Percentiles rank a stretch among this genome's conserved stretches.
Evolutionary conservation across 2,329 filamentous ascomycete genomes (phyloP).

Genomic region (Ophiocordyceps polyrhachis-furcata): DNA sequence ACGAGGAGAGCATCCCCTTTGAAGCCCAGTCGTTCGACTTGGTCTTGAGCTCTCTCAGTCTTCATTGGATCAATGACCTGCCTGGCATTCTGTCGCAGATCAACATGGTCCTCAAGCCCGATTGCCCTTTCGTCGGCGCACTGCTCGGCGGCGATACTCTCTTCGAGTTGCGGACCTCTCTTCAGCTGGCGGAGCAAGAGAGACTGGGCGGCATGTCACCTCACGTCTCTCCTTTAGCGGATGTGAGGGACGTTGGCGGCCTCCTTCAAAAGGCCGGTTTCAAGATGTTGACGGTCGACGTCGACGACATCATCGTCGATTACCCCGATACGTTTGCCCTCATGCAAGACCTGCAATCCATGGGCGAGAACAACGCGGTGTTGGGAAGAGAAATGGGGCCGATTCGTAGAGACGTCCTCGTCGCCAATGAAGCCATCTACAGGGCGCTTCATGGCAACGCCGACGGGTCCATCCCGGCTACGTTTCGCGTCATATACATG

Average conservation of each 20-base stretch:
- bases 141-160: slow-evolving; percentile 95
- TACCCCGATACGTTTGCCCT: slow-evolving; percentile 79
- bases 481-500: slow-evolving; percentile 93
- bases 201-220: slow-evolving; percentile 79
- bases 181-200: slow-evolving; percentile 85
- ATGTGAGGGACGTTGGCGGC: slow-evolving; percentile 80
- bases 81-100: slow-evolving; percentile 70
- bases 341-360: slow-evolving; percentile 86
- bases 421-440: slow-evolving; percentile 83
- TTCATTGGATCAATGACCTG: slow-evolving; percentile 97
- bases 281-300: slow-evolving; percentile 88
- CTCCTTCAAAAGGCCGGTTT: slow-evolving; percentile 76
- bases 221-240: slow-evolving; percentile 77
- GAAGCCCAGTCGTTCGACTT: slow-evolving; percentile 66
- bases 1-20: slow-evolving; percentile 61
- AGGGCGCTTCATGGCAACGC: slow-evolving; percentile 68
- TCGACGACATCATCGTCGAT: slow-evolving; percentile 93
- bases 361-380: slow-evolving; percentile 89
- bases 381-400: slow-evolving; percentile 64
- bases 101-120: slow-evolving; percentile 73
- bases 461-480: slow-evolving; percentile 64
- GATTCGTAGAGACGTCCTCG: slow-evolving; percentile 63
- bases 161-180: slow-evolving; percentile 78
- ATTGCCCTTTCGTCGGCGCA: slow-evolving; percentile 79
- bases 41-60: slow-evolving; percentile 68